Conservation (phyloP, 2,329 filamentous ascomycete species). For the Cyphellophora europaea region DNA sequence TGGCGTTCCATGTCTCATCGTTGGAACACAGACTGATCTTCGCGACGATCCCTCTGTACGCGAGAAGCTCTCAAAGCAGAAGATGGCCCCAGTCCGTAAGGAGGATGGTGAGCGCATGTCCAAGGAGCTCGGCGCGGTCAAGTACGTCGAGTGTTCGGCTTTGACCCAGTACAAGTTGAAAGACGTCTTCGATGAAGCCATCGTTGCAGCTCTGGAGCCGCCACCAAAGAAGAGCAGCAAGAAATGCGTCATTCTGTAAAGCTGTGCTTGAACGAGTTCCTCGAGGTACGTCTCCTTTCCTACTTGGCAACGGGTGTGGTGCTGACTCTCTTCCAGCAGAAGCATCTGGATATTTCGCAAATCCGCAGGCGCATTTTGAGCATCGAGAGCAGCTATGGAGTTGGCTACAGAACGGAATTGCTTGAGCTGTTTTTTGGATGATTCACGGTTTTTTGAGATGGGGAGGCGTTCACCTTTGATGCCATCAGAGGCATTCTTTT, state of each 20-base stretch:
- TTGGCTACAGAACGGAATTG: too few species aligned
- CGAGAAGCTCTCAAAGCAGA: conserved; percentile 90
- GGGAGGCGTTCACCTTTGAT: too few species aligned
- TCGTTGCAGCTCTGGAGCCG: conserved; percentile 89
- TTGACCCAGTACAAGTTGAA: conserved; percentile 98
- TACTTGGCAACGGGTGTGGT: too few species aligned
- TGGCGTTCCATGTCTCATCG: conserved; percentile 92
- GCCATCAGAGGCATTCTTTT: too few species aligned
- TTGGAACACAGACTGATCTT: conserved; percentile 95
- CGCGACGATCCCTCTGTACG: conserved; percentile 77
- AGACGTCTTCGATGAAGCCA: conserved; percentile 98
- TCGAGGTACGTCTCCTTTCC: neutral
- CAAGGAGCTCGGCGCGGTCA: conserved; percentile 92
- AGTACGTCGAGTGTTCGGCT: conserved; percentile 98
- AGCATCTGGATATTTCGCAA: too few species aligned
- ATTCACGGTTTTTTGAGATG: too few species aligned
- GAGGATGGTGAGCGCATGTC: conserved; percentile 95
- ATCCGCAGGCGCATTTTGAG: too few species aligned
- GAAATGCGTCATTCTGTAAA: conserved; percentile 62
- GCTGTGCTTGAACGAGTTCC: neutral
- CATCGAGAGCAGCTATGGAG: too few species aligned
- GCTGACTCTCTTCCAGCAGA: too few species aligned
- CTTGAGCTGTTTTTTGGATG: too few species aligned
- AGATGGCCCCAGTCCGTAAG: conserved; percentile 85
- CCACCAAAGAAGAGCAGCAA: conserved; percentile 66